Evolutionary conservation across 768 basidiomycete species (phyloP).

Genomic region (Sarcomyxa edulis): DNA sequence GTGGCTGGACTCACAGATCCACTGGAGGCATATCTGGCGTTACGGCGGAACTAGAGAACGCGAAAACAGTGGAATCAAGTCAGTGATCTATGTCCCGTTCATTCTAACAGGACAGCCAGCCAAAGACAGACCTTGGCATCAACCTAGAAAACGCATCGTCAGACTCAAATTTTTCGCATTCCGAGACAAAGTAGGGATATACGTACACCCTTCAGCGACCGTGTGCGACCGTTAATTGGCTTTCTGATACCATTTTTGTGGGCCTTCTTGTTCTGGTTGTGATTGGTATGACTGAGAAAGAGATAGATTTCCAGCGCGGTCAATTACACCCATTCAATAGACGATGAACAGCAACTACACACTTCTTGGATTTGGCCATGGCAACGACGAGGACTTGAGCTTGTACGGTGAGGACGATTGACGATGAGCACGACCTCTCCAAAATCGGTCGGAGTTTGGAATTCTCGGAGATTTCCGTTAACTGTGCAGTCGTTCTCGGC

Average conservation of each 20-base stretch:
- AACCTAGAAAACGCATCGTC: slow-evolving; percentile 42
- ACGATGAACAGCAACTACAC: slow-evolving; percentile 17
- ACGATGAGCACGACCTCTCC: too few species aligned
- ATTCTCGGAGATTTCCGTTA: too few species aligned
- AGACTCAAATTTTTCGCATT: too few species aligned
- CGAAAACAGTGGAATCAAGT: slow-evolving; percentile 11
- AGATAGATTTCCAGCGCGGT: too few species aligned
- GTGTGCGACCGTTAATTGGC: slow-evolving; percentile 65
- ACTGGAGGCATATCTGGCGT: slow-evolving; percentile 62
- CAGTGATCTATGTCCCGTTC: slow-evolving; percentile 3
- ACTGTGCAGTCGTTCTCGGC: too few species aligned
- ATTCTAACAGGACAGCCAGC: slow-evolving; percentile 9
- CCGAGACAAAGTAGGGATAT: slow-evolving; percentile 1
- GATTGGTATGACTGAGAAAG: slow-evolving; percentile 72
- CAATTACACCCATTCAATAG: slow-evolving; percentile 1
- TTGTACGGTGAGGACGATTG: too few species aligned
- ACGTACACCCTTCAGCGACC: slow-evolving; percentile 90
- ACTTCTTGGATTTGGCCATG: slow-evolving; percentile 99
- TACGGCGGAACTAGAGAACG: slow-evolving; percentile 80
- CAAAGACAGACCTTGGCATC: slow-evolving; percentile 65
- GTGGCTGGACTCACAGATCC: slow-evolving; percentile 63
- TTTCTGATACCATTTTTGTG: slow-evolving; percentile 97
- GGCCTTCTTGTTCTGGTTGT: slow-evolving; percentile 96
- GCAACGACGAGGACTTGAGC: too few species aligned
- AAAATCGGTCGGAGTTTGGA: too few species aligned